A percentile compares a stretch with the other conserved stretches of the same genome.
Evolutionary conservation across 345 rosid species (phyloP).

Genomic region (Ricinus communis): DNA sequence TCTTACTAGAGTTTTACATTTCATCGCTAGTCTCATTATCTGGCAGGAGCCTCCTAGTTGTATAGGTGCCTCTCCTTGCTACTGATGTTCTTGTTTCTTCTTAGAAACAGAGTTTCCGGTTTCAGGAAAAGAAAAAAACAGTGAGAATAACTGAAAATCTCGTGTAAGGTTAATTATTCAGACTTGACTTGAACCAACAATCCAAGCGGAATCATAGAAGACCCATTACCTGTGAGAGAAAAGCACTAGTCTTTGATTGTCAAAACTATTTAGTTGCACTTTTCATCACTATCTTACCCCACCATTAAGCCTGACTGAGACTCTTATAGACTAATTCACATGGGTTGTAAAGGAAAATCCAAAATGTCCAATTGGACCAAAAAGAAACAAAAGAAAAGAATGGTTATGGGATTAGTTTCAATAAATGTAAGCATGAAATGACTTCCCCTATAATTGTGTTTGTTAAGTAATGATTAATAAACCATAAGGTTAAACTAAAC

Average conservation of each 20-base stretch:
- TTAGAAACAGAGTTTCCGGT: too few relatives aligned
- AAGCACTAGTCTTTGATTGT: neutral
- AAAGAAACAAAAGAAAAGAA: neutral
- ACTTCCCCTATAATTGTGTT: neutral
- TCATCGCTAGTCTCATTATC: too few relatives aligned
- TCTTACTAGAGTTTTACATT: too few relatives aligned
- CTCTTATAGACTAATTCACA: neutral
- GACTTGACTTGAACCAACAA: too few relatives aligned
- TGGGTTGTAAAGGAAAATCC: neutral
- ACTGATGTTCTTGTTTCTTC: too few relatives aligned
- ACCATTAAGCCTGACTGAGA: constrained; percentile 3
- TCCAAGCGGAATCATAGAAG: neutral
- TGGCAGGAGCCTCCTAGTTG: too few relatives aligned
- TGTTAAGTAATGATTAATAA: neutral
- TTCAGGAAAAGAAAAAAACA: too few relatives aligned
- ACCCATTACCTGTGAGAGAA: neutral
- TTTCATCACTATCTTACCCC: neutral
- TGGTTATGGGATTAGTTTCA: neutral
- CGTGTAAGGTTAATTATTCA: neutral
- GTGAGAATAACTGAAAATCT: constrained; percentile 5
- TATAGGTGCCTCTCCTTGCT: too few relatives aligned
- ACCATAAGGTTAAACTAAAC: neutral
- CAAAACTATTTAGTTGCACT: neutral
- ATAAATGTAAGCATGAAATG: neutral
- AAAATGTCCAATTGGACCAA: neutral